Evolutionary conservation across 2,329 filamentous ascomycete genomes (phyloP), one percentile per base, ranked within the genome.

Genomic region (Hypoxylon sp.): DNA sequence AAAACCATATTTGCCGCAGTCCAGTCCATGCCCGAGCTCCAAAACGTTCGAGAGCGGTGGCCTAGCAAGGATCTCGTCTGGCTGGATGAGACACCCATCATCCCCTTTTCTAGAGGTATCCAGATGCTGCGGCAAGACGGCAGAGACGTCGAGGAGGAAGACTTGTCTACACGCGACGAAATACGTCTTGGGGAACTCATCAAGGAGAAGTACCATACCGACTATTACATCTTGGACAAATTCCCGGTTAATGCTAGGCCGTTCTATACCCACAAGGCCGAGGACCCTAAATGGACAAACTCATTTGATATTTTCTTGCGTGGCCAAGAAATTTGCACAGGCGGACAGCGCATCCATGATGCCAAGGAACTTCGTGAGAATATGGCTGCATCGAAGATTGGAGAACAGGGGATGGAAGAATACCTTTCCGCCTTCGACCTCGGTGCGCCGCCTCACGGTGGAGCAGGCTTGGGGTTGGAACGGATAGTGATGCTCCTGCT

Each of bases 261-360:
- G 0, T 97, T 97, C 80, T 97, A 97, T 76, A 93, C 94, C 1
- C 93, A 96, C 86, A 91, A 90, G 30, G 92, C 90, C 1, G 38
- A 71, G 14, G 68, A 75, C 16, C 68, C 70, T 2, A 65, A 61
- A 7, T 61, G 89, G 77, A 97, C 94, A 49, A 96, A 97, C 76
- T 97, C 93, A 0, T 97, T 97, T 73, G 94, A 97, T 76, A 96
- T 97, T 63, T 97, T 97, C 80, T 85, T 97, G 38, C 91, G 94
- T 28, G 94, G 94, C 0, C 94, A 97, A 75, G 94, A 97, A 77
- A 96, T 97, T 60, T 89, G 95, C 51, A 95, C 92, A 0, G 94
- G 94, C 72, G 94, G 93, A 5, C 94, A 97, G 78, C 93, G 94
- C 85, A 96, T 97, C 68, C 92, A 97, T 76, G 89, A 96, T 67